A percentile compares a stretch with the other conserved stretches of the same genome.
Conservation (phyloP, 139 green algal genomes). For the Micractinium conductrix region DNA sequence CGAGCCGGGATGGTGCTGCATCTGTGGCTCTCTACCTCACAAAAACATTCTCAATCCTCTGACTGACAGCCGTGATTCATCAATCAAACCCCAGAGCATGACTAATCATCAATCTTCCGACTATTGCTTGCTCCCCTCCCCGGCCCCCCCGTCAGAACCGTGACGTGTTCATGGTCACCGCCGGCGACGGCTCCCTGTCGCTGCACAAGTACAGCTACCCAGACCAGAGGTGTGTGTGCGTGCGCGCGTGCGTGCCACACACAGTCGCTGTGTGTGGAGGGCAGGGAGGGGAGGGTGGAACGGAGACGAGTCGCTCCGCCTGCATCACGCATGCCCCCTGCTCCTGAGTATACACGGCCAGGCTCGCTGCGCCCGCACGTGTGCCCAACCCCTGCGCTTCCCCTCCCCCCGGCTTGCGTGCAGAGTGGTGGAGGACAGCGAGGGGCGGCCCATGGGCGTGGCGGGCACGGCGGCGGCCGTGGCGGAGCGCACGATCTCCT, state of each 20-base stretch:
- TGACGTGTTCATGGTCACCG: constrained; percentile 77
- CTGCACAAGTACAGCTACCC: constrained; percentile 95
- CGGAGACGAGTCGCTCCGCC: too few relatives aligned
- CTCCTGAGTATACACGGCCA: neutral
- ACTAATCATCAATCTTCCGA: too few relatives aligned
- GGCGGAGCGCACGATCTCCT: constrained; percentile 63
- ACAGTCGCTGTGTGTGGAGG: too few relatives aligned
- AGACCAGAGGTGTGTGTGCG: constrained; percentile 69
- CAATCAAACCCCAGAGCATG: too few relatives aligned
- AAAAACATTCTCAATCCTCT: too few relatives aligned
- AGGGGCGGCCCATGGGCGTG: constrained; percentile 70
- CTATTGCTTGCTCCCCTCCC: neutral
- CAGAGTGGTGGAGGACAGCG: constrained; percentile 62
- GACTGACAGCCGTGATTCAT: too few relatives aligned
- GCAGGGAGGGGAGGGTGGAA: too few relatives aligned
- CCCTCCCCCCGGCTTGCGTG: neutral
- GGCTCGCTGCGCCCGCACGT: neutral
- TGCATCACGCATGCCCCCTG: neutral
- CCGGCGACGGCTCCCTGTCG: constrained; percentile 82
- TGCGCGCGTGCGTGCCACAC: too few relatives aligned
- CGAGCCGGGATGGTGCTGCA: too few relatives aligned
- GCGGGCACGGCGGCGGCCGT: constrained; percentile 80
- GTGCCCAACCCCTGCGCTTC: too few relatives aligned
- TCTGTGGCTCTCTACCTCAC: too few relatives aligned
- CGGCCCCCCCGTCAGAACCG: constrained; percentile 71